A percentile compares a stretch with the other conserved stretches of the same genome.
These are phyloP conservation scores for Coix lacrymajobi DNA, from an alignment of 176 grass and related monocot species.

Conservation along the genomic window DNA sequence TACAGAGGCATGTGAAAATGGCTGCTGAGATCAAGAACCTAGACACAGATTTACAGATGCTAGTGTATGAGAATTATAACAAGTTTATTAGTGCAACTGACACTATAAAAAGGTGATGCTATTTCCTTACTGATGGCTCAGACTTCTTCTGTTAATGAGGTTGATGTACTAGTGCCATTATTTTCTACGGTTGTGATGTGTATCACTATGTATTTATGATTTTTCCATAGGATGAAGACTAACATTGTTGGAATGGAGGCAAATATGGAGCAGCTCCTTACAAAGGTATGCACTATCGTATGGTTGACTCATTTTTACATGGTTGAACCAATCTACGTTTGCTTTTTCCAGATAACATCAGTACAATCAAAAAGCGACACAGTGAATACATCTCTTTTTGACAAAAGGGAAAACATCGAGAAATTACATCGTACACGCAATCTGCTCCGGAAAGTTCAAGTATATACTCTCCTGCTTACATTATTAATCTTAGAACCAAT, in stretches of 20 bases:
- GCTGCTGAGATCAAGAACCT: constrained; percentile 99
- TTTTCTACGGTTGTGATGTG: constrained; percentile 1
- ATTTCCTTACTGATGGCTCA: constrained; percentile 7
- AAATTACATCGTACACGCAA: constrained; percentile 96
- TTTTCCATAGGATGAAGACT: constrained; percentile 78
- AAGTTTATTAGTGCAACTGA: constrained; percentile 96
- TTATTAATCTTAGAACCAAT: neutral
- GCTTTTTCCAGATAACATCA: constrained; percentile 67
- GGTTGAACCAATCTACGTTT: neutral
- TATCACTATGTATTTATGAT: constrained; percentile 2
- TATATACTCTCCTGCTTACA: constrained; percentile 38
- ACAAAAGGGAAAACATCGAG: constrained; percentile 97
- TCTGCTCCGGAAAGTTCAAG: constrained; percentile 99
- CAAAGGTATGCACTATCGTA: constrained; percentile 49
- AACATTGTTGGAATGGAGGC: constrained; percentile 91
- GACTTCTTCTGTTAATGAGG: constrained; percentile 6
- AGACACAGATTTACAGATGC: constrained; percentile 98
- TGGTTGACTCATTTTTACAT: neutral
- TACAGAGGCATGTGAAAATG: constrained; percentile 97
- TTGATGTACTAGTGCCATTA: constrained; percentile 24
- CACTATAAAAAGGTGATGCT: constrained; percentile 79
- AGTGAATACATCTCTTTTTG: constrained; percentile 90
- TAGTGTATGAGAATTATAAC: constrained; percentile 98
- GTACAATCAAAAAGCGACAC: constrained; percentile 95
- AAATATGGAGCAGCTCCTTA: constrained; percentile 91